Evolutionary conservation across 345 rosid species (phyloP), one percentile per base, ranked within the genome.

Genomic region (Linum lewisii): DNA sequence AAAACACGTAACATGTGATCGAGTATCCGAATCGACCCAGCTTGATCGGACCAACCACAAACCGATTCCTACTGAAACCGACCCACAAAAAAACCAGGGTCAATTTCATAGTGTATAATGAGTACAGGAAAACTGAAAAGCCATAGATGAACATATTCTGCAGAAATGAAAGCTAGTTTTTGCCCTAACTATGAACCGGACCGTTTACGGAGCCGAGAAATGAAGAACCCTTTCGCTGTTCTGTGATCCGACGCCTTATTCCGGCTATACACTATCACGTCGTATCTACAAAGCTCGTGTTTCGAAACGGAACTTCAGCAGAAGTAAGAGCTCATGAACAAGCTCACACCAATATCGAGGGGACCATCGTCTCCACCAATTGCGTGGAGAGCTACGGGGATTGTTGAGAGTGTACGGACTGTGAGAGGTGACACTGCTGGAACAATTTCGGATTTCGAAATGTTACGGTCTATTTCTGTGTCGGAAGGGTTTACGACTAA

Each of bases 341-440:
- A 81, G 68, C 90, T 78, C 1, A 70, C 87, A 58, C 82, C 84
- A 64, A 88, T 78, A 44, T 92, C 95, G 5, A 72, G 78, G 61
- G 95, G 96, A 29, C 89, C 93, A 50, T 75, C 87, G 65, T 73
- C 84, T 57, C 98, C 98, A 44, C 95, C 95, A 59, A 81, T 70
- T 2, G 95, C 95, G 70, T 82, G 72, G 53, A 92, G 85, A 14
- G 79, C 96, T 47, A 88, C 90, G 0, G 95, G 86, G 70, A 92
- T 84, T 37, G 89, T 84, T 24, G 98, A 80, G 36, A 86, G 88
- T n/a, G 72, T 64, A 22, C 63, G 76, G 24, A 92, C 45, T 0
- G 95, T 92, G 60, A 86, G 24, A 14, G 98, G 96, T 51, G 84
- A 88, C 56, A 80, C 85, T 54, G 56, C 72, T 42, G 96, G 96